These are phyloP conservation scores for Geosmithia morbida DNA, from an alignment of 2,329 filamentous ascomycete species.

Conservation along the genomic window DNA sequence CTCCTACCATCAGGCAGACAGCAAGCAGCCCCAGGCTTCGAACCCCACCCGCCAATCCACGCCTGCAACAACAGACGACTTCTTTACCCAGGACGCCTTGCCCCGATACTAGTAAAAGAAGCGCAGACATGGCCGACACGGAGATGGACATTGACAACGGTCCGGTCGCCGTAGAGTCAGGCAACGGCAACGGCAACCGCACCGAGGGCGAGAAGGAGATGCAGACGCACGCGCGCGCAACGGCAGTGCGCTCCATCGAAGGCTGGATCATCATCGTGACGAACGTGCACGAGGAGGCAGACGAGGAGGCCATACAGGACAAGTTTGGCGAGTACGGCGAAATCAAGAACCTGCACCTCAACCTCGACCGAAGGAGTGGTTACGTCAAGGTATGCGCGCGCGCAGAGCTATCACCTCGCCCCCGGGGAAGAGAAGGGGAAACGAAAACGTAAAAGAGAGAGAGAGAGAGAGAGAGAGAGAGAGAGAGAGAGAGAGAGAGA, in stretches of 20 bases:
- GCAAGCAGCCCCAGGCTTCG: neutral
- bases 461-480: too few relatives aligned
- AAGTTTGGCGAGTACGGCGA: slow-evolving; percentile 74
- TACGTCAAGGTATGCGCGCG: slow-evolving; percentile 58
- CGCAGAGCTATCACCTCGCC: too few relatives aligned
- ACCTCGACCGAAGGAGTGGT: slow-evolving; percentile 67
- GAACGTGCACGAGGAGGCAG: slow-evolving; percentile 78
- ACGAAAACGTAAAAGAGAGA: too few relatives aligned
- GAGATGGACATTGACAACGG: slow-evolving; percentile 44
- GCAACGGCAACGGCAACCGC: slow-evolving; percentile 8
- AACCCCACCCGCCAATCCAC: neutral
- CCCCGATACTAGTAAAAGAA: too few relatives aligned
- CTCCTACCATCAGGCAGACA: neutral
- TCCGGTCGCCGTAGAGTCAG: slow-evolving; percentile 19
- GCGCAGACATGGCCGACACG: slow-evolving; percentile 30
- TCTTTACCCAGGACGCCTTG: neutral
- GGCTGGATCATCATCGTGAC: slow-evolving; percentile 82
- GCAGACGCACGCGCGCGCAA: slow-evolving; percentile 59
- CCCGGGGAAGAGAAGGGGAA: too few relatives aligned
- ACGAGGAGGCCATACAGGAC: slow-evolving; percentile 70
- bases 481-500: too few relatives aligned
- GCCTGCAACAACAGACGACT: neutral
- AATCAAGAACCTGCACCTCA: slow-evolving; percentile 77
- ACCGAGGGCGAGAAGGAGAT: slow-evolving; percentile 42
- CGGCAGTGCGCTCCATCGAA: slow-evolving; percentile 74